Percentiles rank a stretch among this genome's conserved stretches.
phyloP scores from a whole-genome alignment of 345 rosid species.

The Fremontodendron californicum region DNA sequence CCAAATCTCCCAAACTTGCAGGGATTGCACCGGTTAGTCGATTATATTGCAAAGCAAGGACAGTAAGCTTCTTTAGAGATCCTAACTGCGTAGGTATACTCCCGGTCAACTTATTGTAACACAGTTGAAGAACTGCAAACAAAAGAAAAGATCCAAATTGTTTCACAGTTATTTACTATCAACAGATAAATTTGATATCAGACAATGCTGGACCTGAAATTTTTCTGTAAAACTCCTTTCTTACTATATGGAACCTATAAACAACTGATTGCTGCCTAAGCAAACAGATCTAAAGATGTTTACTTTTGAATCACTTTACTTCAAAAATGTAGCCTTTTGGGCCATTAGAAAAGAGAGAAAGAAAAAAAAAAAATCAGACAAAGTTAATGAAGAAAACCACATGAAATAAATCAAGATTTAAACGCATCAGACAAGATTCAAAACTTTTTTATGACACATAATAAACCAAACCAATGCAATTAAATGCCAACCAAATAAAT shows the following conservation, averaged over 20 bases:
- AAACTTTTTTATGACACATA: too few relatives aligned
- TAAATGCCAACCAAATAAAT: too few relatives aligned
- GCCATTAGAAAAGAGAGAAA: not conserved
- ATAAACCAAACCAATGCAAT: too few relatives aligned
- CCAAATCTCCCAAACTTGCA: constrained; percentile 76
- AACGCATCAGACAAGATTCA: not conserved
- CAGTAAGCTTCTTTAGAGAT: constrained; percentile 57
- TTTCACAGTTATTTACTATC: not conserved
- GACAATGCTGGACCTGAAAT: too few relatives aligned
- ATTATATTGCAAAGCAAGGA: constrained; percentile 80
- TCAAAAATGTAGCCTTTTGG: not conserved
- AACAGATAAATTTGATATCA: too few relatives aligned
- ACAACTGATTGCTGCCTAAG: not conserved
- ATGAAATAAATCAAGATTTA: not conserved
- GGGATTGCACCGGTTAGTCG: constrained; percentile 84
- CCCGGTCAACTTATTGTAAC: constrained; percentile 79
- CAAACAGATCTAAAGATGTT: not conserved
- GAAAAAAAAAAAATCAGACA: not conserved
- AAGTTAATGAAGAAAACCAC: not conserved
- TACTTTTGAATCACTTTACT: not conserved
- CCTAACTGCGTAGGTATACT: constrained; percentile 80
- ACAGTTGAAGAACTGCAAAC: constrained; percentile 74
- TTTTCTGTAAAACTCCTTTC: not conserved
- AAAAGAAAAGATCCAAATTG: constrained; percentile 1
- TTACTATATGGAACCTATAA: not conserved